Evolutionary conservation across 2,329 filamentous ascomycete species (phyloP).

Genomic region (Colletotrichum eleusines): DNA sequence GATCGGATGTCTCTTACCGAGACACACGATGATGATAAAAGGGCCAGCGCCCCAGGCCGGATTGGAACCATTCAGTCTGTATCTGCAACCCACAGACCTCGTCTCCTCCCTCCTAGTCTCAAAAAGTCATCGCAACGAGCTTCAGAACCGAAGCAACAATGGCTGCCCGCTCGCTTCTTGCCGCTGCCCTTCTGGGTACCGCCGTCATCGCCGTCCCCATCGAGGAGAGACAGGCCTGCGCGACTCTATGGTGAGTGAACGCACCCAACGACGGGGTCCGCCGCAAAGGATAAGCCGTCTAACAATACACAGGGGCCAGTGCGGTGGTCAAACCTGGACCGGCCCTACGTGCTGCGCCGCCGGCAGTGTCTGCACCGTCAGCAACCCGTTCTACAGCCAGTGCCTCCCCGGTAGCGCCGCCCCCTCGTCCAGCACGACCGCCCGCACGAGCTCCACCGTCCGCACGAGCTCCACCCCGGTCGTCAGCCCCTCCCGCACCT

Average conservation of each 20-base stretch:
- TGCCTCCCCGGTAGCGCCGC: slow-evolving; percentile 47
- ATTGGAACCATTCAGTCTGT: neutral
- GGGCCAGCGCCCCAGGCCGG: neutral
- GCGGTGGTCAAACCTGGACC: slow-evolving; percentile 58
- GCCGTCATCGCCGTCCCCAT: slow-evolving; percentile 56
- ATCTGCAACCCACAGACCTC: slow-evolving; percentile 9
- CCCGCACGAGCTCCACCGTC: slow-evolving; percentile 42
- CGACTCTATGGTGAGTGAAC: slow-evolving; percentile 48
- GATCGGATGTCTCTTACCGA: neutral
- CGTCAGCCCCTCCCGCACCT: slow-evolving; percentile 53
- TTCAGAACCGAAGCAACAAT: slow-evolving; percentile 28
- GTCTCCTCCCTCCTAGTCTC: neutral
- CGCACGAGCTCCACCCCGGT: slow-evolving; percentile 44
- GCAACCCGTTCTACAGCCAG: slow-evolving; percentile 56
- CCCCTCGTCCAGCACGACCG: slow-evolving; percentile 39
- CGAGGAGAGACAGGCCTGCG: slow-evolving; percentile 57
- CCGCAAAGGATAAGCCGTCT: slow-evolving; percentile 19
- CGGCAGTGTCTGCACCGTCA: slow-evolving; percentile 53
- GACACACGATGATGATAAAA: slow-evolving; percentile 27
- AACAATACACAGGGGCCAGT: slow-evolving; percentile 50
- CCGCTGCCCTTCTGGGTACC: slow-evolving; percentile 39
- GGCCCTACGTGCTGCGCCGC: slow-evolving; percentile 60
- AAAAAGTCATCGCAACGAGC: neutral
- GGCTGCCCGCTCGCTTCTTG: slow-evolving; percentile 37
- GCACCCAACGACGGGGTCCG: neutral